These are phyloP conservation scores for Schizophyllum commune DNA, from an alignment of 1,284 basidiomycete genomes.

Conservation along the genomic window DNA sequence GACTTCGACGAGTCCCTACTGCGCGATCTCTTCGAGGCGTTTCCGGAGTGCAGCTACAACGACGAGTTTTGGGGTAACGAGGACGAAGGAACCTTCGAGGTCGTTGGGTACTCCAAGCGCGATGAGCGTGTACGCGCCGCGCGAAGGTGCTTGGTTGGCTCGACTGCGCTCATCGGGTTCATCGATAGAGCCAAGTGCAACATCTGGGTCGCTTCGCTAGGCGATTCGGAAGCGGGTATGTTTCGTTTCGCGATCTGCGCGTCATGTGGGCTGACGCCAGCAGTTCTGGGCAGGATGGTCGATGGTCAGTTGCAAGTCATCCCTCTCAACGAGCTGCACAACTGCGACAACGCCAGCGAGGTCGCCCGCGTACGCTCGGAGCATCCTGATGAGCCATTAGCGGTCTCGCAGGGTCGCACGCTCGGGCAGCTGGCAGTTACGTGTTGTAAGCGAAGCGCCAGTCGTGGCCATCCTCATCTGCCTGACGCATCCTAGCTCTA, in stretches of 20 bases:
- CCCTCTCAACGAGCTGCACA: slow-evolving; percentile 9
- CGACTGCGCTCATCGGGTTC: slow-evolving; percentile 12
- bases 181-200: slow-evolving; percentile 6
- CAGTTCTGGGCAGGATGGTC: slow-evolving; percentile 8
- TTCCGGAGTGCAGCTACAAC: slow-evolving; percentile 4
- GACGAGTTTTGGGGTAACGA: slow-evolving; percentile 1
- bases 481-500: slow-evolving; percentile 1
- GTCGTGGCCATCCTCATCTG: neutral
- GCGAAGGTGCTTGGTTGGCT: slow-evolving; percentile 7
- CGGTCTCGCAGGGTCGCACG: slow-evolving; percentile 1
- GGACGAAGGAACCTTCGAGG: slow-evolving; percentile 2
- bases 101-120: slow-evolving; percentile 1
- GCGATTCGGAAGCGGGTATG: slow-evolving; percentile 10
- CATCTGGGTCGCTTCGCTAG: slow-evolving; percentile 10
- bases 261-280: neutral
- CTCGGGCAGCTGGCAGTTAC: slow-evolving; percentile 8
- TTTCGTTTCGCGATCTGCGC: neutral
- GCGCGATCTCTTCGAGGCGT: neutral
- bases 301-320: slow-evolving; percentile 1
- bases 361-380: slow-evolving; percentile 2
- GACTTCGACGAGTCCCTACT: slow-evolving; percentile 8
- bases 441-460: slow-evolving; percentile 3
- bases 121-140: neutral
- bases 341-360: slow-evolving; percentile 7
- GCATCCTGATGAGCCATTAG: slow-evolving; percentile 8